Evolutionary conservation across 176 grass and related monocot species (phyloP), one percentile per base, ranked within the genome.

Genomic region (Oryza rufipogon): DNA sequence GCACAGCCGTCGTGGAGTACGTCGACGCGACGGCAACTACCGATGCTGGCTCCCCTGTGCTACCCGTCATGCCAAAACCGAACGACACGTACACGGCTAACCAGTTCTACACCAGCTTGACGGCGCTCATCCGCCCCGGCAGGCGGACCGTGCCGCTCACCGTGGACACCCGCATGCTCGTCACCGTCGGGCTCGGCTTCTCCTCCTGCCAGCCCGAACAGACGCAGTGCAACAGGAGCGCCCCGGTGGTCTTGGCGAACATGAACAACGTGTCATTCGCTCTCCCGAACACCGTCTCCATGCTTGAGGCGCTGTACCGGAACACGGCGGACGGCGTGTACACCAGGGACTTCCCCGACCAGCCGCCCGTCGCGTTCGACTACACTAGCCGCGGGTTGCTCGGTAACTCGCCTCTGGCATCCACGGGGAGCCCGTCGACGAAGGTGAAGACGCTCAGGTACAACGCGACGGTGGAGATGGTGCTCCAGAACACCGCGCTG

Each of bases 181-280:
- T 94, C 36, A 58, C 85, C 10, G 14, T 91, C 36, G 91, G 91
- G 33, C 63, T 94, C 10, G 89, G 88, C 20, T 3, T 83, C 3
- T 16, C 64, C 30, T 1, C 33, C 34, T 96, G 91, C 83, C 19
- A 14, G 0, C 74, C 87, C 9, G n/a, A 4, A 12, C 88, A 91
- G 66, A 68, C 65, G 20, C 25, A 47, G 30, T 93, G 91, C 77
- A 80, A 70, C 61, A 9, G 11, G 11, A 85, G 65, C 15, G 13
- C 15, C 9, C 15, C 32, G n/a, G 56, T 75, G 7, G 16, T 86
- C 28, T 68, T 30, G 1, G 89, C 80, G 0, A 94, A 34, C 86
- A 97, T 97, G 92, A 97, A 97, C 83, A 94, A 92, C 45, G 65
- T 73, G 9, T 94, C 94, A 0, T 94, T 97, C 86, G 5, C 20